Evolutionary conservation across 2,329 filamentous ascomycete species (phyloP), one percentile per base, ranked within the genome.

Genomic region (Trichoderma sp.): DNA sequence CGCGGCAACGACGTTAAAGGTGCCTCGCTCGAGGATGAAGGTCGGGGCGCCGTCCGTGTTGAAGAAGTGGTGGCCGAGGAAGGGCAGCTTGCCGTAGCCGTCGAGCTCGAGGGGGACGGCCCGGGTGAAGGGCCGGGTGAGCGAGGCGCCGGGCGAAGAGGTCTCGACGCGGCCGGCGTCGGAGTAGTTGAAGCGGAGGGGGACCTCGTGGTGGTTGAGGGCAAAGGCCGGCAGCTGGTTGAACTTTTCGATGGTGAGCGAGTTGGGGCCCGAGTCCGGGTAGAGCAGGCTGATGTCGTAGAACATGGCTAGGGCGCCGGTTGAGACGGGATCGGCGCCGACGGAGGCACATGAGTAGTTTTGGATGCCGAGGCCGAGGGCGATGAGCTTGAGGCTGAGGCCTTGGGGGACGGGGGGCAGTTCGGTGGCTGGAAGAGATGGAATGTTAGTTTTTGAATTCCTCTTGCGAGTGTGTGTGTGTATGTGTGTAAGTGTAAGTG

Each of bases 41-140:
- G 83, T 87, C 1, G 90, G 90, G 0, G 80, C 77, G 70, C 83
- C 78, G 53, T 74, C 70, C 56, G 70, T 69, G 77, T 84, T 84
- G 82, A 92, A 92, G 84, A 83, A 91, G 82, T 93, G 90, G 72
- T 87, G 83, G 34, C 90, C 90, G 15, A 89, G 75, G 72, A 84
- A 82, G 58, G 79, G 77, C 6, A 85, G 68, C 2, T 74, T 70
- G 63, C 75, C 75, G 6, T 76, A 68, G 37, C 83, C 73, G 10
- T 73, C 69, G 64, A 87, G 76, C 63, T 78, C 72, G 3, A 80
- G 76, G 25, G 79, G 74, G 2, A 78, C 77, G 32, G 79, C 75
- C 25, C 77, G 70, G 52, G 78, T 77, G 71, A 86, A 86, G 2
- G 85, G 83, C n/a, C 79, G 72, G 7, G 79, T 73, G 58, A 79